Conservation (phyloP, 2,329 filamentous ascomycete genomes). For the Eutypa lata region DNA sequence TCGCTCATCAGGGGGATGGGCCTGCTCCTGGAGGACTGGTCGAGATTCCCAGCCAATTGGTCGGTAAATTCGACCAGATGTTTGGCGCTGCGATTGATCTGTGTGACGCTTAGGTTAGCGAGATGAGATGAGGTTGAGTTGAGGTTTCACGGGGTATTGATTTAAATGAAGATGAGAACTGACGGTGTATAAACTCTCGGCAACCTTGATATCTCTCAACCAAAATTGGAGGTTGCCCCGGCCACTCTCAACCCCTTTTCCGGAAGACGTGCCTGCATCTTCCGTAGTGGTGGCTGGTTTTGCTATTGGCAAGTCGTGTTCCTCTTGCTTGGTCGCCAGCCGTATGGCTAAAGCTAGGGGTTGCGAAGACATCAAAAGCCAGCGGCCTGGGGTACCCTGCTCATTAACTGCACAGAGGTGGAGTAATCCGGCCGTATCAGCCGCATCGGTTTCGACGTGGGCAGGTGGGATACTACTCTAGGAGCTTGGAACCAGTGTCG, state of each 20-base stretch:
- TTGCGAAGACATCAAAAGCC: neutral
- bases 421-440: no score
- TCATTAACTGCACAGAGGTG: no score
- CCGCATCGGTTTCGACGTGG: no score
- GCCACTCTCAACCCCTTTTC: neutral
- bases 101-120: neutral
- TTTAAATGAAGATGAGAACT: neutral
- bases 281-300: neutral
- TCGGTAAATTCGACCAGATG: conserved; percentile 11
- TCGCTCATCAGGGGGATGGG: conserved; percentile 13
- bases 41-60: conserved; percentile 7
- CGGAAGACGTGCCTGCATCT: neutral
- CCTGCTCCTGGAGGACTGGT: neutral
- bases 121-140: neutral
- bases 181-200: conserved; percentile 14
- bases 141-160: neutral
- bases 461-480: no score
- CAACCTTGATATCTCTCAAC: conserved; percentile 12
- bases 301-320: neutral
- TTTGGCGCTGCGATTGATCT: conserved; percentile 15
- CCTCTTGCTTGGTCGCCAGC: neutral
- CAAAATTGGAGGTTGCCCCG: conserved; percentile 12
- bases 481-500: no score
- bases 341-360: neutral
- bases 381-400: no score